Percentiles rank a stretch among this genome's conserved stretches.
phyloP scores from a whole-genome alignment of 2,329 filamentous ascomycete species.

The Colletotrichum spinosum region DNA sequence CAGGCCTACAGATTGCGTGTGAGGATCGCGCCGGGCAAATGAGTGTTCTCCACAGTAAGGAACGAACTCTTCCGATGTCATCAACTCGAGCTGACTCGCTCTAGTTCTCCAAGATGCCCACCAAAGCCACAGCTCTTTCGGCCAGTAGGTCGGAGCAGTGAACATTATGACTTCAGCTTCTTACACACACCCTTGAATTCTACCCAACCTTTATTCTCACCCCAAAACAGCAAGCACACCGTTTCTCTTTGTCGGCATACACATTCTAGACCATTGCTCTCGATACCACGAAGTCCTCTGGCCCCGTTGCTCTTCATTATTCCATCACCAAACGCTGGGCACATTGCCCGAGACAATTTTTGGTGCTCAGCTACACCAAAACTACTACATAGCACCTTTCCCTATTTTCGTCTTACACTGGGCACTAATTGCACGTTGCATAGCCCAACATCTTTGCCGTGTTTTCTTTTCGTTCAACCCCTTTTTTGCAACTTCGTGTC shows the following conservation, averaged over 20 bases:
- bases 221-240: conserved; percentile 16
- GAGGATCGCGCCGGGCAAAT: conserved; percentile 70
- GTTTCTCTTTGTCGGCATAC: conserved; percentile 36
- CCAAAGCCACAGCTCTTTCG: conserved; percentile 47
- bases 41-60: conserved; percentile 66
- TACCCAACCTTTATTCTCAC: conserved; percentile 22
- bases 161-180: neutral
- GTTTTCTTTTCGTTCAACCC: conserved; percentile 12
- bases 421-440: conserved; percentile 32
- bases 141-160: conserved; percentile 41
- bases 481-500: conserved; percentile 32
- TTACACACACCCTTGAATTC: conserved; percentile 23
- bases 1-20: conserved; percentile 72
- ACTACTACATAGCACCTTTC: neutral
- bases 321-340: conserved; percentile 5
- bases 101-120: conserved; percentile 58
- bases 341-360: conserved; percentile 6
- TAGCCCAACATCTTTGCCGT: conserved; percentile 21
- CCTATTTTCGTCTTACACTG: conserved; percentile 6
- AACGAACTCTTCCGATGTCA: neutral
- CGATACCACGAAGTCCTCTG: conserved; percentile 10
- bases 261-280: conserved; percentile 14
- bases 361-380: conserved; percentile 2
- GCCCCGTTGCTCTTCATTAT: neutral
- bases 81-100: conserved; percentile 42